These are phyloP conservation scores for Delphinella strobiligena DNA, from an alignment of 2,329 filamentous ascomycete species.

Conservation along the genomic window DNA sequence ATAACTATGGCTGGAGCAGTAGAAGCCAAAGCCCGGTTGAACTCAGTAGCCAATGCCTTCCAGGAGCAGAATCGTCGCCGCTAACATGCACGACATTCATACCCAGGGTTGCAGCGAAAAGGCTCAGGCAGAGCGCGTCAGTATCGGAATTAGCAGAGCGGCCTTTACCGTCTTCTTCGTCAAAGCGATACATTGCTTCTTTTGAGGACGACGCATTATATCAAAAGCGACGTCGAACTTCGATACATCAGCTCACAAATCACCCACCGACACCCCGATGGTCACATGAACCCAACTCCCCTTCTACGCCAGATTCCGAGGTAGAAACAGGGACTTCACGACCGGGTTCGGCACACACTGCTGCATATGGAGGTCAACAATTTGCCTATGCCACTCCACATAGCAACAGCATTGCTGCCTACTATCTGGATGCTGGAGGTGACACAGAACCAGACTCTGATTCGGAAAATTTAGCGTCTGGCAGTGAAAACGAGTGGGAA, in stretches of 20 bases:
- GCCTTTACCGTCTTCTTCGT: no score
- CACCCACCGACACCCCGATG: slow-evolving; percentile 32
- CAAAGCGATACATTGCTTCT: no score
- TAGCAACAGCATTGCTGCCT: slow-evolving; percentile 32
- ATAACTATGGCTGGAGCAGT: no score
- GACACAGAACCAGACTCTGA: slow-evolving; percentile 19
- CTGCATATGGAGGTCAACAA: slow-evolving; percentile 27
- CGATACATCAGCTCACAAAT: no score
- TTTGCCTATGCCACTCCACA: slow-evolving; percentile 67
- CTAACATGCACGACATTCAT: no score
- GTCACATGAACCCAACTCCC: slow-evolving; percentile 32
- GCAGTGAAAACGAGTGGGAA: slow-evolving; percentile 14
- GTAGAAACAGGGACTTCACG: slow-evolving; percentile 28
- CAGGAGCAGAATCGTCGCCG: no score
- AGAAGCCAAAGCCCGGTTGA: background rate
- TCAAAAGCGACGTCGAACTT: slow-evolving; percentile 39
- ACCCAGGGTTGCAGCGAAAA: no score
- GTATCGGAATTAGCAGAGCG: no score
- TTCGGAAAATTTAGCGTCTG: slow-evolving; percentile 9
- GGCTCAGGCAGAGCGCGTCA: no score
- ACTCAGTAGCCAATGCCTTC: slow-evolving; percentile 1
- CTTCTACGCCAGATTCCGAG: slow-evolving; percentile 24
- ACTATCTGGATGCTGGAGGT: slow-evolving; percentile 22
- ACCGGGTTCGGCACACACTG: slow-evolving; percentile 12
- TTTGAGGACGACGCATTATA: no score